A percentile compares a stretch with the other conserved stretches of the same genome.
These are phyloP conservation scores for Leccinum angustisporum DNA, from an alignment of 1,284 basidiomycete species.

Conservation along the genomic window DNA sequence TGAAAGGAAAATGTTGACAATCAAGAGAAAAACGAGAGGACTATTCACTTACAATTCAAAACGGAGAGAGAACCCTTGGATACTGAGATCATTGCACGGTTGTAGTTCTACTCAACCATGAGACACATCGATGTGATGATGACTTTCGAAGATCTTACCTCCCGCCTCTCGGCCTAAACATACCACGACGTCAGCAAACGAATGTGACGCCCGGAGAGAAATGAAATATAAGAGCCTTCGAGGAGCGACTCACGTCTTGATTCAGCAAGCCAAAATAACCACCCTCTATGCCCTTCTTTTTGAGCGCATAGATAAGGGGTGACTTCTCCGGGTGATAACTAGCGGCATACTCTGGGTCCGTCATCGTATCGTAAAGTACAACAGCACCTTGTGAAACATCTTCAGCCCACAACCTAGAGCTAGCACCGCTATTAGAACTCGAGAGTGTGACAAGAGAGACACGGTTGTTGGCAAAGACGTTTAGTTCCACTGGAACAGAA, in stretches of 20 bases:
- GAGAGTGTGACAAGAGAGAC: conserved; percentile 27
- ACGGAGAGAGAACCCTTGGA: conserved; percentile 21
- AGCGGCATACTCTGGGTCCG: conserved; percentile 24
- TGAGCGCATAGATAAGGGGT: conserved; percentile 26
- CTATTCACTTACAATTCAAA: conserved; percentile 23
- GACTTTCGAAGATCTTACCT: conserved; percentile 12
- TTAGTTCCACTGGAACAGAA: conserved; percentile 17
- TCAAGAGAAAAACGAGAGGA: neutral
- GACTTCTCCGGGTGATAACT: conserved; percentile 24
- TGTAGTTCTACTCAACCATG: conserved; percentile 15
- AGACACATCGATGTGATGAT: neutral
- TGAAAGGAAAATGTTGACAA: neutral
- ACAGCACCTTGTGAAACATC: conserved; percentile 15
- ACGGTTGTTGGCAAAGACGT: conserved; percentile 32
- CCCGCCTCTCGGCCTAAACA: conserved; percentile 19
- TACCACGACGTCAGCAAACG: neutral
- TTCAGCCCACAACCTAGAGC: conserved; percentile 15
- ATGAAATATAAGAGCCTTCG: neutral
- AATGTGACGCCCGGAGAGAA: neutral
- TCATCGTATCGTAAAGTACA: conserved; percentile 28
- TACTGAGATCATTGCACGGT: conserved; percentile 27
- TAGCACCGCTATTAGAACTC: conserved; percentile 8
- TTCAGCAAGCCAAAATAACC: conserved; percentile 28
- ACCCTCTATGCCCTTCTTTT: conserved; percentile 18
- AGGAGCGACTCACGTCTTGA: conserved; percentile 18